Evolutionary conservation across 2,329 filamentous ascomycete species (phyloP).

Genomic region (Penicillium sp.): DNA sequence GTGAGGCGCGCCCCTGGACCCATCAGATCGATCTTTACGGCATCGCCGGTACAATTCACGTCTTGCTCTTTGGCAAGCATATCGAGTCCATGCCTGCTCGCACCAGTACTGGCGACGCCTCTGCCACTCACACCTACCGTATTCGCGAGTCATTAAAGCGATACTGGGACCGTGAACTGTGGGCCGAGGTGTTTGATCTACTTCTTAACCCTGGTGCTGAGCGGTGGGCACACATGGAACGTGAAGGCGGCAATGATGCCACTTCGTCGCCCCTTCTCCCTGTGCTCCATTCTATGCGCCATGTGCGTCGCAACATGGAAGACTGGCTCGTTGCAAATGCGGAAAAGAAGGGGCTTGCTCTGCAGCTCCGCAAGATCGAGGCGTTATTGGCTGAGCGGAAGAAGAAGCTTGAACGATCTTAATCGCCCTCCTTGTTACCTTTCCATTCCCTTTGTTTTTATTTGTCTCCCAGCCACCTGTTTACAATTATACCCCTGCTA

Average conservation of each 20-base stretch:
- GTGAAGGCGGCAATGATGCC: conserved; percentile 2
- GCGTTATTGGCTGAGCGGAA: conserved; percentile 62
- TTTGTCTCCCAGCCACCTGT: neutral
- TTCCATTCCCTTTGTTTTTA: neutral
- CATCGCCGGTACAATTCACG: conserved; percentile 83
- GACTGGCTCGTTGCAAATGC: conserved; percentile 76
- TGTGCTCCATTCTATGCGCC: conserved; percentile 67
- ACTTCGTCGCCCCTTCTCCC: conserved; percentile 59
- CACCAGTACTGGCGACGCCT: conserved; percentile 10
- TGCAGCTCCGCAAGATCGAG: conserved; percentile 64
- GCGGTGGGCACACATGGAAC: conserved; percentile 65
- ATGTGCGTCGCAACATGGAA: conserved; percentile 78
- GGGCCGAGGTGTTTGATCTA: conserved; percentile 79
- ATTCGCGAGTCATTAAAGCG: conserved; percentile 83
- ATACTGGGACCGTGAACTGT: conserved; percentile 96
- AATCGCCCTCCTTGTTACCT: neutral
- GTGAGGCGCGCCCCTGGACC: conserved; percentile 91
- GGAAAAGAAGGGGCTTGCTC: conserved; percentile 70
- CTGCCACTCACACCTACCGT: conserved; percentile 62
- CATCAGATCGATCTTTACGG: conserved; percentile 98
- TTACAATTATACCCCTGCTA: neutral
- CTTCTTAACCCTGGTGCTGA: conserved; percentile 72
- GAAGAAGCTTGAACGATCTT: conserved; percentile 35
- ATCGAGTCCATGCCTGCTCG: conserved; percentile 68
- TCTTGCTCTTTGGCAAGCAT: conserved; percentile 89